Base-by-base conservation (phyloP, 2,329 filamentous ascomycete genomes). In the Colletotrichum agaves region DNA sequence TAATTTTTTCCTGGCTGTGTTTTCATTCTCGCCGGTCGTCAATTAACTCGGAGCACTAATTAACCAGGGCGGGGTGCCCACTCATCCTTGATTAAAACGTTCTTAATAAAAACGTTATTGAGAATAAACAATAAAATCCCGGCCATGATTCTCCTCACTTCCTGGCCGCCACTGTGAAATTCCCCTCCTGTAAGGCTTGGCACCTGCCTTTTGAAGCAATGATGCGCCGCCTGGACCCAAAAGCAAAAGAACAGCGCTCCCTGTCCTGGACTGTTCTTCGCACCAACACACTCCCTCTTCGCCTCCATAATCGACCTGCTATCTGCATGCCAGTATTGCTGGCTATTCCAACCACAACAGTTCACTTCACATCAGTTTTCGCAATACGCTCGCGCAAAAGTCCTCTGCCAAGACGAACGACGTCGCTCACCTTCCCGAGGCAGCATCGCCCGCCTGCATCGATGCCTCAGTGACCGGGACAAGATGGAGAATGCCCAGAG, bases 151-250 rank as follows among this genome's bases (percentile, higher is more conserved):
- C 43, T 39, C 33, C 33, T 66, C 58, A 43, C 5, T 4, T 1
- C 23, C 1, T 6, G 23, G 58, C 58, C 58, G 57, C 63, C 37
- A 52, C 31, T 52, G 27, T 23, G 27, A 37, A 61, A 33, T 57
- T 37, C 64, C 61, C 61, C 61, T 67, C 61, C 41, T 6, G 7
- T 53, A 35, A 67, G 53, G 53, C 64, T 67, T 67, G 64, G 64
- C 64, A 67, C 64, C 64, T 67, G 64, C 64, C 64, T 33, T 46
- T 64, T 67, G 33, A 31, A 55, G 64, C 61, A 67, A 23, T 21
- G 37, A 67, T 55, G 64, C 59, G 49, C 27, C 61, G 55, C 61
- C 56, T 23, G 39, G 50, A 37, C n/a, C 62, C 11, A 64, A 56
- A 33, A 49, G 41, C 39, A 10, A 52, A 15, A 50, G 15, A 4